These are phyloP conservation scores for Alisma plantagoaquatica DNA, from an alignment of 106 monocot genomes.

Conservation along the genomic window DNA sequence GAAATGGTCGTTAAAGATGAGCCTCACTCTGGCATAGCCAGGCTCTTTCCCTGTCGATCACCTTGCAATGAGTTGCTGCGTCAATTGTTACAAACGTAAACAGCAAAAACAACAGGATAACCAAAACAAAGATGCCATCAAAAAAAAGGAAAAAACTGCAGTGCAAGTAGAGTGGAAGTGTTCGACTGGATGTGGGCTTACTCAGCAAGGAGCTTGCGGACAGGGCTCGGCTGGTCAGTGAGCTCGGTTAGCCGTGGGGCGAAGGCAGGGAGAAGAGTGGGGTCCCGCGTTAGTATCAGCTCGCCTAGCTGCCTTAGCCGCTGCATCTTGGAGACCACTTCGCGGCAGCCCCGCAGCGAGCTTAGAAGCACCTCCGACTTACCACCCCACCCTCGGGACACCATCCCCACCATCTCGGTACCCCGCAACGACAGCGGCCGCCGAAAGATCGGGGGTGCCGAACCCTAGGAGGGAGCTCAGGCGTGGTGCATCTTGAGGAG, in stretches of 20 bases:
- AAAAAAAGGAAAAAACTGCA: too few relatives aligned
- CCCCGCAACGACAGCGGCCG: neutral
- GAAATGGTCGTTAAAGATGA: too few relatives aligned
- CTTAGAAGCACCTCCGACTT: slow-evolving; percentile 30
- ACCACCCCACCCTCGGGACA: slow-evolving; percentile 38
- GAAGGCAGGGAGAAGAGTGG: slow-evolving; percentile 43
- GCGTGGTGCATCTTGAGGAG: too few relatives aligned
- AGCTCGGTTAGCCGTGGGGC: slow-evolving; percentile 39
- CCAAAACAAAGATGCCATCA: neutral
- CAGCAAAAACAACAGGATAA: neutral
- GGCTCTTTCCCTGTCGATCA: too few relatives aligned
- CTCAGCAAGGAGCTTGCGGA: slow-evolving; percentile 63
- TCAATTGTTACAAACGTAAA: too few relatives aligned
- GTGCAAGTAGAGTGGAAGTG: too few relatives aligned
- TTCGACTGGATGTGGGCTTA: too few relatives aligned
- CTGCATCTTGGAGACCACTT: slow-evolving; percentile 39
- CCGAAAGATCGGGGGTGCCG: too few relatives aligned
- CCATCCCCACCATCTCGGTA: slow-evolving; percentile 26
- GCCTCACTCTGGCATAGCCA: too few relatives aligned
- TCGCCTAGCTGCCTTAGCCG: slow-evolving; percentile 52
- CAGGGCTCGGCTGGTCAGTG: slow-evolving; percentile 39
- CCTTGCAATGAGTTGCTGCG: too few relatives aligned
- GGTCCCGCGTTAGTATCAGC: slow-evolving; percentile 36
- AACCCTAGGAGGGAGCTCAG: too few relatives aligned
- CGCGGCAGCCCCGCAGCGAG: slow-evolving; percentile 21